phyloP scores from a whole-genome alignment of 306 rosid species.

The Lathyrus oleraceus region DNA sequence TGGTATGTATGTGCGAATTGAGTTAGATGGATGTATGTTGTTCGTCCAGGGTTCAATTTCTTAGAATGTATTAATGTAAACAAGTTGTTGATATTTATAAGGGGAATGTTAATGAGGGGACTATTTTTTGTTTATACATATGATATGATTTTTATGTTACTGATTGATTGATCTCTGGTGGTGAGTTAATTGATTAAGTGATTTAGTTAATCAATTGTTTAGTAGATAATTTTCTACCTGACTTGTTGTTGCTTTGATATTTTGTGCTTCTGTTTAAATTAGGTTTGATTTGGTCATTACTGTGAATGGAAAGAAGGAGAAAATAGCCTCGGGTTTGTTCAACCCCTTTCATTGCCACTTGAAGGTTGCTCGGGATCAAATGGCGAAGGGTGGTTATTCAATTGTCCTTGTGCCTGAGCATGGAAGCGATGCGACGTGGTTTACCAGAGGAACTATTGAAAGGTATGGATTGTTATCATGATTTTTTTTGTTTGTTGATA shows the following conservation, averaged over 20 bases:
- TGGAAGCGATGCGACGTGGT: conserved; percentile 60
- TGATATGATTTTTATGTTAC: not conserved
- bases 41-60: too few species aligned
- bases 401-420: conserved; percentile 72
- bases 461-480: conserved; percentile 48
- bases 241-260: conserved; percentile 27
- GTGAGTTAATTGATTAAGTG: not conserved
- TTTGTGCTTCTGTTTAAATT: conserved; percentile 4
- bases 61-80: too few species aligned
- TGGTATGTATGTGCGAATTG: too few species aligned
- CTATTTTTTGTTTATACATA: not conserved
- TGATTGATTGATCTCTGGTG: conserved; percentile 5
- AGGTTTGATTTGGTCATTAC: conserved; percentile 91
- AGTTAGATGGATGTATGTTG: too few species aligned
- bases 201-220: not conserved
- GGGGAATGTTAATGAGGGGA: not conserved
- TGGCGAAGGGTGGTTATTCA: conserved; percentile 89
- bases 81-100: not conserved
- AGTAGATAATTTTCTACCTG: not conserved
- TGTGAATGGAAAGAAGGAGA: conserved; percentile 83
- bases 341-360: conserved; percentile 86
- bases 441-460: conserved; percentile 77
- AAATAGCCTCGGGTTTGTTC: conserved; percentile 82
- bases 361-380: conserved; percentile 89
- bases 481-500: not conserved